These are phyloP conservation scores for Wilcoxina mikolae DNA, from an alignment of 495 filamentous ascomycete species.

Conservation along the genomic window DNA sequence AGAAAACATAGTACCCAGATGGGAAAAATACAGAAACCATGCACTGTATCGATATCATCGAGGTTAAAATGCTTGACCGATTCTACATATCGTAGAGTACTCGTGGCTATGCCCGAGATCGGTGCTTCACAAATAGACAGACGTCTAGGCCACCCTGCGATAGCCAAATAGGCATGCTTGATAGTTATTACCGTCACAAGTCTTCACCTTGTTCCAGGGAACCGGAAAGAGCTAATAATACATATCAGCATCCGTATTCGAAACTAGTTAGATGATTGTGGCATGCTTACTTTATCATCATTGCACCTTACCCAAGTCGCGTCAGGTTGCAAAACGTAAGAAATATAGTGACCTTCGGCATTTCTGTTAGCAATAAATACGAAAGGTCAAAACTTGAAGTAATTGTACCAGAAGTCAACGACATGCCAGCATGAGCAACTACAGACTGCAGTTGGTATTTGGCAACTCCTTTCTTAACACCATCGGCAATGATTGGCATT, in stretches of 20 bases:
- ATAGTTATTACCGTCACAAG: background rate
- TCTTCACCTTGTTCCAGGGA: background rate
- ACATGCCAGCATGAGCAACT: conserved; percentile 16
- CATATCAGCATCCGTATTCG: background rate
- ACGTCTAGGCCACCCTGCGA: background rate
- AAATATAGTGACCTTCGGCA: conserved; percentile 21
- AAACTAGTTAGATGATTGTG: background rate
- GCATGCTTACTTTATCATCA: conserved; percentile 13
- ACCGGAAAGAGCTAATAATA: background rate
- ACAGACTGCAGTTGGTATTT: conserved; percentile 17
- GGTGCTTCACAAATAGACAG: background rate
- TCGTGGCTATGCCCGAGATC: too few species aligned
- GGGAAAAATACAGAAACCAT: too few species aligned
- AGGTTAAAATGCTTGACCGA: too few species aligned
- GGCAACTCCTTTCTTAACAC: conserved; percentile 11
- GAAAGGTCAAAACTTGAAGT: background rate
- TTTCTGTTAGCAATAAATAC: background rate
- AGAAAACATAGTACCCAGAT: too few species aligned
- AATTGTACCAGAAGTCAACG: conserved; percentile 11
- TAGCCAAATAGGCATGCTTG: conserved; percentile 7
- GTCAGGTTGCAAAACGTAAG: conserved; percentile 21
- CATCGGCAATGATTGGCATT: conserved; percentile 5
- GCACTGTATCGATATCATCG: too few species aligned
- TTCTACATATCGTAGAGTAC: too few species aligned
- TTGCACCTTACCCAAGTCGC: conserved; percentile 20